Evolutionary conservation across 768 basidiomycete species (phyloP), one percentile per base, ranked within the genome.

Genomic region (Fistulinella prunicolor): DNA sequence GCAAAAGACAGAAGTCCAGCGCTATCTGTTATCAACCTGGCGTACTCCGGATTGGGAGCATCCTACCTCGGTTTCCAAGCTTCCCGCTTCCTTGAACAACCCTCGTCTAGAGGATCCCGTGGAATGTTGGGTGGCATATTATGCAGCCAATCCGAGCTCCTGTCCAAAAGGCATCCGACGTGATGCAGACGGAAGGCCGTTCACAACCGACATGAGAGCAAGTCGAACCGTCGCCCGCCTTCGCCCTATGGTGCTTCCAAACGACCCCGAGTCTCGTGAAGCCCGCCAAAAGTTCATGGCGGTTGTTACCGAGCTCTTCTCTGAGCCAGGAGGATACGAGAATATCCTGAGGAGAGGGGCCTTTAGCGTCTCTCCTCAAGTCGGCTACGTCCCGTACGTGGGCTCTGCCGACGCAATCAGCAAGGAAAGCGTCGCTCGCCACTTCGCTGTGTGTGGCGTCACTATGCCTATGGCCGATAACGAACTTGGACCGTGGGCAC

Each of bases 191-290:
- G 67, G 69, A 13, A 63, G 60, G 19, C 76, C 76, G 1, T 57
- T 59, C 54, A 62, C 74, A 34, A 58, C 67, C 6, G 76, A 77
- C 56, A 70, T 77, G 58, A 70, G 65, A 44, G 76, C 76, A 2
- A 76, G 73, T 57, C 70, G 76, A 26, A 70, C 60, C n/a, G 70
- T 77, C 16, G 76, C 76, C 8, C 73, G 73, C n/a, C 72, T 77
- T 22, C 70, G 75, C 32, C 76, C 76, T 2, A 49, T 65, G 12
- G 62, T 69, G 23, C 59, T 66, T 45, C 54, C 60, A 1, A 63
- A 55, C 26, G 67, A 69, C 49, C 50, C 63, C 38, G 69, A 68
- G 10, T 65, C 64, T 39, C 62, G 61, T 17, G 62, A 71, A 2
- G 49, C 66, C 16, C 70, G 73, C 44, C 64, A 67, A 19, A 72